Conservation (phyloP, 2,329 filamentous ascomycete genomes). For the Chaetomium olivaceum region DNA sequence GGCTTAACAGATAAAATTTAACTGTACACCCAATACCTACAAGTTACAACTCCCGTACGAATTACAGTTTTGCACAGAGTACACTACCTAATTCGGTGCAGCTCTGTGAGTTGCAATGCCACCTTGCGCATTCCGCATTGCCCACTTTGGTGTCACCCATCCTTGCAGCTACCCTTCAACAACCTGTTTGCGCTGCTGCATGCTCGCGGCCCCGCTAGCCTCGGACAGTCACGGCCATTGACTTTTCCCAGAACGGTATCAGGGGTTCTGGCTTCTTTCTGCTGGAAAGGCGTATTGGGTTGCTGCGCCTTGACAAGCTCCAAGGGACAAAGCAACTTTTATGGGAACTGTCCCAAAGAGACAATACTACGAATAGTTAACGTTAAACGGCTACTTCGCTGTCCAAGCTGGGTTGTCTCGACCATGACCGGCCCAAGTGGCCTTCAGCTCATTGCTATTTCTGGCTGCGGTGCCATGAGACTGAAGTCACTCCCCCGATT, state of each 20-base stretch:
- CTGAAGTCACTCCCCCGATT: neutral
- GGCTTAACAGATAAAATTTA: neutral
- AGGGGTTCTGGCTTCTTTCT: neutral
- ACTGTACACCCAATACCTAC: neutral
- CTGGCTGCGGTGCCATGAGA: neutral
- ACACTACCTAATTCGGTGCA: neutral
- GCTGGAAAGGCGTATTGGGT: neutral
- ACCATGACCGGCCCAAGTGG: neutral
- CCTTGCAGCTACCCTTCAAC: constrained; percentile 15
- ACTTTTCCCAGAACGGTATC: neutral
- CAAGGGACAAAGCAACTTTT: neutral
- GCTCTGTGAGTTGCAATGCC: neutral
- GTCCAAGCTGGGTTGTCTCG: neutral
- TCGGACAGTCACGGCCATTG: neutral
- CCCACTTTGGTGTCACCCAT: constrained; percentile 1
- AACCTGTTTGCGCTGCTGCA: constrained; percentile 6
- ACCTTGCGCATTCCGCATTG: neutral
- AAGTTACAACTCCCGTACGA: neutral
- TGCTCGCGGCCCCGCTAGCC: neutral
- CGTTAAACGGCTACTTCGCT: neutral
- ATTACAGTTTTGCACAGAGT: neutral
- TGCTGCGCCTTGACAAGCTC: neutral
- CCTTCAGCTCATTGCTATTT: neutral
- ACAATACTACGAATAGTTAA: no score
- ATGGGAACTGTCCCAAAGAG: neutral